Evolutionary conservation across 139 green algal genomes (phyloP), one percentile per base, ranked within the genome.

Genomic region (Parachlorella kessleri): DNA sequence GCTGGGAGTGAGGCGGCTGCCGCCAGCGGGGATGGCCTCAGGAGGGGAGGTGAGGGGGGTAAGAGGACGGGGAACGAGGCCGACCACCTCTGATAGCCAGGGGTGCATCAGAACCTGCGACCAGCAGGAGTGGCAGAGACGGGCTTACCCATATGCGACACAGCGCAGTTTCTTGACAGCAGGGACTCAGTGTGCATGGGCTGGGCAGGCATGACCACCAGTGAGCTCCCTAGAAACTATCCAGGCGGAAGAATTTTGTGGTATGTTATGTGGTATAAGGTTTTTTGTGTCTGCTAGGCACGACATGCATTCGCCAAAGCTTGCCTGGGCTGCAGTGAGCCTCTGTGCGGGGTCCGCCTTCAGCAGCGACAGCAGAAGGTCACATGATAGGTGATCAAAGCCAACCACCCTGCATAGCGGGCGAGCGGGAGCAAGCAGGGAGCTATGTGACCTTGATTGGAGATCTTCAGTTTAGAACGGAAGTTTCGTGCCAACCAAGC

Each of bases 311-410:
- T n/a, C n/a, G n/a, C n/a, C n/a, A n/a, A n/a, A n/a, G n/a, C n/a
- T 59, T 59, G 48, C 48, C 48, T 59, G 48, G 48, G 48, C 48
- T 59, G 48, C 48, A 28, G 48, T 14, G 48, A 59, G 70, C 28
- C 82, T 63, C 32, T 82, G 77, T 0, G 82, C 82, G 23, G 82
- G 82, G 80, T 87, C 82, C 28, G 70, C 82, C 18, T 53, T 14
- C 28, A 87, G 77, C 32, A 87, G 76, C 68, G 70, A 38, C 37
- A 80, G 23, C 66, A 87, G 55, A 21, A 87, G 63, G 28, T 75
- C 53, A 28, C 55, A 54, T 6, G 77, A 63, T 3, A 26, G 35
- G 37, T 18, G 32, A 36, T 84, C 77, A 42, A 87, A 69, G 23
- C 82, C 82, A 2, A 87, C 24, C 39, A 78, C 40, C 0, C 70